Evolutionary conservation across 1,284 basidiomycete species (phyloP).

Genomic region (Anthracocystis setariae): DNA sequence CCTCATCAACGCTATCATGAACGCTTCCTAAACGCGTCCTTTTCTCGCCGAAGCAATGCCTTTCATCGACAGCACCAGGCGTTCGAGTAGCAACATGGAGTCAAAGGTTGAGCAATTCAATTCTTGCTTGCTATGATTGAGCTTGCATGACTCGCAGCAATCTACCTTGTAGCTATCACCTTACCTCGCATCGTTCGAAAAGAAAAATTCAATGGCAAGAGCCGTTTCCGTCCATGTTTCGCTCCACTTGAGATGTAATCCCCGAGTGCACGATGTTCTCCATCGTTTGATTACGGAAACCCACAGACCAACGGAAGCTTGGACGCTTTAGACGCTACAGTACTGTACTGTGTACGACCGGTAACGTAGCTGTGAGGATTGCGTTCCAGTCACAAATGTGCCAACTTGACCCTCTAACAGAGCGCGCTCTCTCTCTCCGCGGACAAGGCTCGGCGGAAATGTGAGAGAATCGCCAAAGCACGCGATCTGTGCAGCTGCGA

Average conservation of each 20-base stretch:
- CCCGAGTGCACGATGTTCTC: no score
- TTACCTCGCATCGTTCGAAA: neutral
- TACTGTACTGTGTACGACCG: no score
- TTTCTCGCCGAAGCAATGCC: neutral
- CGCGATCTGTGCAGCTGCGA: slow-evolving; percentile 15
- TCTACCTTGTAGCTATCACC: neutral
- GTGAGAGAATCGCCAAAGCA: slow-evolving; percentile 9
- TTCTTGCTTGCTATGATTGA: neutral
- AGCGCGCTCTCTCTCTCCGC: neutral
- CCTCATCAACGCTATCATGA: slow-evolving; percentile 67
- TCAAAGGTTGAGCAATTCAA: neutral
- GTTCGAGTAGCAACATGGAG: neutral
- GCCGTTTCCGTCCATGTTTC: slow-evolving; percentile 7
- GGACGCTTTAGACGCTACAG: no score
- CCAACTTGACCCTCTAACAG: no score
- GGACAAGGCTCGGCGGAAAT: neutral
- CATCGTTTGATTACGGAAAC: no score
- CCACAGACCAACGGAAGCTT: no score
- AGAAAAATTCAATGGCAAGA: neutral
- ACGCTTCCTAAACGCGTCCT: slow-evolving; percentile 50
- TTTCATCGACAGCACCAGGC: neutral
- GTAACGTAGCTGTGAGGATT: no score
- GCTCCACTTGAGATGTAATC: no score
- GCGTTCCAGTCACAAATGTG: no score
- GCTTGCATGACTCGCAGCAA: neutral